Evolutionary conservation across 257 asterid genomes (phyloP), one percentile per base, ranked within the genome.

Genomic region (Solanum etuberosum): DNA sequence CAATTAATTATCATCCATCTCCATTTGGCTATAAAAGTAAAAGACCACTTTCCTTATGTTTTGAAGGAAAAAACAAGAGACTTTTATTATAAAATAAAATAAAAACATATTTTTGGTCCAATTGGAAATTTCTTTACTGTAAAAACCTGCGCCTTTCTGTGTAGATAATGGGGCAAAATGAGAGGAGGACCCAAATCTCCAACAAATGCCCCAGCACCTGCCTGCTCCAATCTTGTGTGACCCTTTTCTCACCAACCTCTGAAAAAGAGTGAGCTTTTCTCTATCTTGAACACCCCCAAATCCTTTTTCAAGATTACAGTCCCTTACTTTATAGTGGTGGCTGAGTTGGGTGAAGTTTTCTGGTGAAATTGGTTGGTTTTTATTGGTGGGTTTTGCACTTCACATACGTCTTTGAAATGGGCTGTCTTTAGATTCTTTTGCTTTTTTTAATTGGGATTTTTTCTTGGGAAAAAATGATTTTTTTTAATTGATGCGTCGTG

Each of bases 381-480:
- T 57, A 57, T 57, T 3, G 86, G 38, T 84, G 83, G 57, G 70
- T 59, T 43, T 77, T 77, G 90, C 74, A 63, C 88, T 87, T 86
- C 29, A 71, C 35, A 34, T 15, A 54, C 48, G 43, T 78, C 68
- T 88, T 77, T 90, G 3, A 29, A 72, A 34, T 70, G 88, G 90
- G 84, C 43, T 51, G 48, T 81, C 87, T 71, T 87, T 84, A 88
- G 81, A 51, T 84, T 83, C 78, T 32, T 37, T 11, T 11, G 13
- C 2, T 61, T 23, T 76, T 34, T 40, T 81, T 21, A 73, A 38
- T 70, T 86, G 61, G 57, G 57, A 46, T 46, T 46, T 46, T 46
- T 46, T 46, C 57, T 46, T 2, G 84, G 68, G 27, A 46, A 1
- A 27, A 67, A 78, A 16, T 80, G 54, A 37, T 29, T 46, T 51